Evolutionary conservation across 1,284 basidiomycete species (phyloP), one percentile per base, ranked within the genome.

Genomic region (Irpex rosettiformis): DNA sequence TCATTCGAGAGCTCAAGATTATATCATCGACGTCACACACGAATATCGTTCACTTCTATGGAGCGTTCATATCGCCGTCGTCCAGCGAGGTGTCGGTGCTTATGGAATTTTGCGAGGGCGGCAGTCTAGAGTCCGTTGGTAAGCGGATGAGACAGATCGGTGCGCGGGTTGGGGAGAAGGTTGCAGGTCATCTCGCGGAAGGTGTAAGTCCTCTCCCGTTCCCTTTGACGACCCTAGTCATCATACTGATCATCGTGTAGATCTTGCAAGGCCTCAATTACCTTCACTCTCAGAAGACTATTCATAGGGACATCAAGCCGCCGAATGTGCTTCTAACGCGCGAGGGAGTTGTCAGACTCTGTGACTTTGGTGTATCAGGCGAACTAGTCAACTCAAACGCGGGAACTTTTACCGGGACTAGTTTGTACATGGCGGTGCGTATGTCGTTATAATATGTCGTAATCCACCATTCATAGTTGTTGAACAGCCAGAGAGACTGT

Each of bases 281-380:
- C 74, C 83, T 99, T 40, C 94, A 99, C 74, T 83, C 88, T 56
- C 86, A 87, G 71, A 89, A 86, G 72, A 96, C 96, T 58, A 97
- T 99, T 65, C 97, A 99, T 73, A 83, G 97, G 60, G 96, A 98
- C 73, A 98, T 99, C 78, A 99, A 98, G 70, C 96, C 96, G 8
- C 94, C 94, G 27, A 98, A 98, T 73, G 89, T 98, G 62, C 83
- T 98, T 52, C 79, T 99, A 51, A 93, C 95, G 1, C 80, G 84
- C 37, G 80, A 91, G 64, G 96, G 96, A 24, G 77, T 93, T 48
- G 89, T 98, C 70, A 98, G 96, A 75, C 79, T 99, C 7, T 91
- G 86, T 72, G 96, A 99, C 75, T 98, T 99, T 72, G 96, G 96
- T 37, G 96, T 99, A 6, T 96, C 94, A 18, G 96, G 96, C 25